Evolutionary conservation across 768 basidiomycete genomes (phyloP), one percentile per base, ranked within the genome.

Genomic region (Leccinum broughii): DNA sequence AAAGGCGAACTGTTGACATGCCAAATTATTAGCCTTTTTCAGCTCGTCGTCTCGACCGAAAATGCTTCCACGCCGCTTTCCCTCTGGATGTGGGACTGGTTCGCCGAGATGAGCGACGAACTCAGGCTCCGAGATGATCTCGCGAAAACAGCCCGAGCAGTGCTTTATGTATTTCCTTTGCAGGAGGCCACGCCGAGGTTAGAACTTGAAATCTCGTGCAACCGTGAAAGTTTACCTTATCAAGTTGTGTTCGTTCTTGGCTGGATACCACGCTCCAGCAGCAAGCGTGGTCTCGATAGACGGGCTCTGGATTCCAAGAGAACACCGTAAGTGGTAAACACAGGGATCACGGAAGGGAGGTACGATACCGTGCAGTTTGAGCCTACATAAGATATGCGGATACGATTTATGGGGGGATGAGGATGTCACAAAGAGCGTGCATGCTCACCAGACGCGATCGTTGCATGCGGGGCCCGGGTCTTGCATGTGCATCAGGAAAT

Each of bases 1-100:
- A 14, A 48, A 48, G 46, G 46, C n/a, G 13, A 48, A 26, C 24
- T 20, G 10, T 44, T 4, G 41, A 44, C 41, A 44, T 20, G 57
- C 32, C 32, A 34, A 34, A 34, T 34, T 28, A 28, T 28, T 28
- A 34, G 94, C 92, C 0, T 85, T 86, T 76, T 97, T 98, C 32
- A 97, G 77, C 70, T 93, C 88, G 66, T 93, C 95, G 2, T 95
- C 93, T 59, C 74, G 71, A 0, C 96, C 95, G 72, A 95, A 99
- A 2, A 99, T 84, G 68, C 82, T 96, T 68, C 83, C 82, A 55
- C 87, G 76, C 58, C 28, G 28, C 28, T 77, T 75, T n/a, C 90
- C 89, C 57, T 88, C 81, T 15, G 84, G 78, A 63, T 84, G 77
- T 1, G 85, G 86, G 52, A 75, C 77, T 0, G 93, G 80, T 55